Evolutionary conservation across 2,329 filamentous ascomycete genomes (phyloP), one percentile per base, ranked within the genome.

Genomic region (Diaporthe sp.): DNA sequence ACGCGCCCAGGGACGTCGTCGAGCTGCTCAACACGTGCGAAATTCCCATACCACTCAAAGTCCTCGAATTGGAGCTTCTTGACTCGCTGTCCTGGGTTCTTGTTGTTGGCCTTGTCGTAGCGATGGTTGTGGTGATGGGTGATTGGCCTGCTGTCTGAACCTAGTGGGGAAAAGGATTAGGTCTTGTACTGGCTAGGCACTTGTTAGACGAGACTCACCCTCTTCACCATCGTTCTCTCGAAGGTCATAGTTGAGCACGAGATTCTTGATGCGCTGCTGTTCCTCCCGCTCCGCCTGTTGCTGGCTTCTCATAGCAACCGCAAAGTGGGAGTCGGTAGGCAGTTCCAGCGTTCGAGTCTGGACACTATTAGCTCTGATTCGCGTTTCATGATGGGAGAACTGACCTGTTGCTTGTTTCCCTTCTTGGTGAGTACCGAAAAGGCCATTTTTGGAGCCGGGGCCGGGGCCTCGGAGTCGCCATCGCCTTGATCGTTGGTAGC

Each of bases 191-290:
- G 9, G n/a, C 32, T 30, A 39, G 4, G 15, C 32, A 39, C 15
- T 27, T 22, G 9, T 53, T 17, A 39, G 17, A 13, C 72, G 70
- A 50, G 22, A 79, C 86, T 91, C 89, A 97, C 95, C 93, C 86
- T 97, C 94, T 80, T 88, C 85, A 77, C 95, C 92, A 81, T 97
- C 94, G 78, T 87, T 92, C 80, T 97, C 95, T 69, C 94, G 92
- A 81, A 98, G 91, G 84, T 99, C 97, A 81, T 98, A 97, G 84
- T 98, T 98, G 78, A 99, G 88, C 71, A 99, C 97, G 59, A 99
- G 88, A 80, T 95, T 98, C 87, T 99, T 99, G 90, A 99, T 99
- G 76, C 97, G 94, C 83, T 98, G 95, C 83, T 99, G 96, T 83
- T 99, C 97, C 81, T 98, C 97, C 70, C 94, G 93, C 82, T 98